A percentile compares a stretch with the other conserved stretches of the same genome.
phyloP scores from a whole-genome alignment of 176 grass and related monocot genomes.

The Elaeis guineensis region DNA sequence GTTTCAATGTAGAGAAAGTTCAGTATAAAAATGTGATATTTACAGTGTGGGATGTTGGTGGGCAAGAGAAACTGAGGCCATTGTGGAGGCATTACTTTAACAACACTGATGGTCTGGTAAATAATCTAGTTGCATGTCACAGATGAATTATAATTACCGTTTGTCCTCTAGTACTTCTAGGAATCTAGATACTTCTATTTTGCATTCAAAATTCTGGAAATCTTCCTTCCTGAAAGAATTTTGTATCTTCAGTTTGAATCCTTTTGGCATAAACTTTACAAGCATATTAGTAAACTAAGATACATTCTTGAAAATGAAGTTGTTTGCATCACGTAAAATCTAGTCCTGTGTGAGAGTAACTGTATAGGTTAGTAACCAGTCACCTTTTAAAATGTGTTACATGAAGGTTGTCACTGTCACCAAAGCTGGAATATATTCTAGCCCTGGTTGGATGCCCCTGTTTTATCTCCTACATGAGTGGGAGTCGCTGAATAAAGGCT shows the following conservation, averaged over 20 bases:
- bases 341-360: neutral
- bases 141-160: too few relatives aligned
- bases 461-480: too few relatives aligned
- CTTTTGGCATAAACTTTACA: too few relatives aligned
- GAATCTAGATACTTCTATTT: too few relatives aligned
- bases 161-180: too few relatives aligned
- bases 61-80: constrained; percentile 97
- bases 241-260: too few relatives aligned
- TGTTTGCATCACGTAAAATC: neutral
- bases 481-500: too few relatives aligned
- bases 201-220: too few relatives aligned
- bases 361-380: neutral
- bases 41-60: constrained; percentile 98
- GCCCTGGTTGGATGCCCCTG: too few relatives aligned
- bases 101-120: constrained; percentile 93
- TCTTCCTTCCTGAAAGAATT: too few relatives aligned
- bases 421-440: too few relatives aligned
- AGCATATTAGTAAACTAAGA: too few relatives aligned
- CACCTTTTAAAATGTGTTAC: neutral
- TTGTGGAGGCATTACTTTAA: constrained; percentile 99
- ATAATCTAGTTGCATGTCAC: constrained; percentile 4
- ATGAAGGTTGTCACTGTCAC: neutral
- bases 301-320: neutral
- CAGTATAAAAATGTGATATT: constrained; percentile 99
- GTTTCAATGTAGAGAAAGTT: constrained; percentile 98